Conservation (phyloP, 108 stramenopile species). For the Nitzschia sp. region DNA sequence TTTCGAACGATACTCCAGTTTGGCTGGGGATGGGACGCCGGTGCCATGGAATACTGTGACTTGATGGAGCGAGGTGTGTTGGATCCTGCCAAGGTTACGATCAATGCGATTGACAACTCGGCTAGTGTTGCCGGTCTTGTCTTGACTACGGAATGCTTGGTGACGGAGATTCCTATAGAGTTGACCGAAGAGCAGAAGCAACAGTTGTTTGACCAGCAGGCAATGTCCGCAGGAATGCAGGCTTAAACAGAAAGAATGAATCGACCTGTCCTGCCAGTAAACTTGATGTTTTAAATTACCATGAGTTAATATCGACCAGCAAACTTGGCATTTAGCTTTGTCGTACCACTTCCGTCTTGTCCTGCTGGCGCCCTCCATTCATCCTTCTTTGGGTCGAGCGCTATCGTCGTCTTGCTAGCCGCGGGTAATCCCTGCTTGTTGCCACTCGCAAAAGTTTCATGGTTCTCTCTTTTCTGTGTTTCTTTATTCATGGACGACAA, state of each 20-base stretch:
- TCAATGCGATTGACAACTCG: slow-evolving; percentile 95
- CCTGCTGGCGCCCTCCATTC: slow-evolving; percentile 73
- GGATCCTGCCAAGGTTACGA: slow-evolving; percentile 97
- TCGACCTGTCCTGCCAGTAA: too few species aligned
- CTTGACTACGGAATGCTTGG: slow-evolving; percentile 94
- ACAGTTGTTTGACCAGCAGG: slow-evolving; percentile 76
- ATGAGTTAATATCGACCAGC: slow-evolving; percentile 79
- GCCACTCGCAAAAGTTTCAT: too few species aligned
- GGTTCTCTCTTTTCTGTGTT: not conserved
- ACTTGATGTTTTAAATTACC: too few species aligned
- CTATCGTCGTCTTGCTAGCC: not conserved
- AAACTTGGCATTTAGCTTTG: slow-evolving; percentile 81
- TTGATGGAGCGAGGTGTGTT: slow-evolving; percentile 88
- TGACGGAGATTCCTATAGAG: slow-evolving; percentile 89
- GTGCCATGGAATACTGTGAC: slow-evolving; percentile 81
- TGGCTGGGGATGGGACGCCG: slow-evolving; percentile 94
- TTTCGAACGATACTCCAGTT: slow-evolving; percentile 44
- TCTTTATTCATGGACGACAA: slow-evolving; percentile 10
- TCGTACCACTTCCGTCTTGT: slow-evolving; percentile 80
- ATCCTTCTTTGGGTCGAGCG: slow-evolving; percentile 55
- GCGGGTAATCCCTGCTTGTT: not conserved
- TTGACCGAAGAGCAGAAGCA: slow-evolving; percentile 78
- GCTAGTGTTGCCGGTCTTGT: slow-evolving; percentile 94
- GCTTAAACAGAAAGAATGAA: too few species aligned
- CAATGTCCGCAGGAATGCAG: slow-evolving; percentile 85